Percentiles rank a stretch among this genome's conserved stretches.
Evolutionary conservation across 23 red algal genomes (phyloP).

Genomic region (Rhodosorus marinus): DNA sequence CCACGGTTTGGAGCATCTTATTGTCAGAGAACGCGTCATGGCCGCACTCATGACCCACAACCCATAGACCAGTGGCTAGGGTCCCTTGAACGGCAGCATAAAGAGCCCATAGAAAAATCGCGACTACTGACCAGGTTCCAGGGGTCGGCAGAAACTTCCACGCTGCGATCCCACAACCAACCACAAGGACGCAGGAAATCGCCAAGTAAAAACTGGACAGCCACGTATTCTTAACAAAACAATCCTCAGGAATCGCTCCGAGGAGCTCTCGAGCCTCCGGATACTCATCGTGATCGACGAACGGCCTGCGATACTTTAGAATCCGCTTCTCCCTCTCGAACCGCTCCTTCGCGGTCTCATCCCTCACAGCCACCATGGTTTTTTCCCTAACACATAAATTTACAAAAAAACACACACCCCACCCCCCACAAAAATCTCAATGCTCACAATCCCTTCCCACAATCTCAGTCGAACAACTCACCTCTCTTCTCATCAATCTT

Average conservation of each 20-base stretch:
- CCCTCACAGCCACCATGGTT: too few relatives aligned
- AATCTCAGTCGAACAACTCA: too few relatives aligned
- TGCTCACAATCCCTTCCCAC: too few relatives aligned
- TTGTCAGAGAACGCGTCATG: slow-evolving; percentile 71
- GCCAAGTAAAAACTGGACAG: slow-evolving; percentile 33
- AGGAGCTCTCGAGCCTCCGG: slow-evolving; percentile 9
- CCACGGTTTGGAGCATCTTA: slow-evolving; percentile 36
- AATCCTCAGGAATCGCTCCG: slow-evolving; percentile 45
- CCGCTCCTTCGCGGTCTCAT: too few relatives aligned
- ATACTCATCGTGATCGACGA: not conserved
- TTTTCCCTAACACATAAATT: too few relatives aligned
- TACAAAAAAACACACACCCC: too few relatives aligned
- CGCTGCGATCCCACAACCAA: slow-evolving; percentile 5
- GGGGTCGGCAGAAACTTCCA: slow-evolving; percentile 14
- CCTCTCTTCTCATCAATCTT: too few relatives aligned
- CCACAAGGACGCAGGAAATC: slow-evolving; percentile 22
- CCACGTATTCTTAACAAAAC: slow-evolving; percentile 42
- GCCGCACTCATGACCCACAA: slow-evolving; percentile 82
- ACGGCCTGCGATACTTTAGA: not conserved
- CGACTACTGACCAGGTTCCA: not conserved
- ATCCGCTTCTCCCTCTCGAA: too few relatives aligned
- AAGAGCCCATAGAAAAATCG: slow-evolving; percentile 28
- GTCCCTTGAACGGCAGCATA: slow-evolving; percentile 71
- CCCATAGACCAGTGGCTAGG: slow-evolving; percentile 85
- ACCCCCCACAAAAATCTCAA: too few relatives aligned